A percentile compares a stretch with the other conserved stretches of the same genome.
These are phyloP conservation scores for Quercus rubra DNA, from an alignment of 306 rosid species.

Conservation along the genomic window DNA sequence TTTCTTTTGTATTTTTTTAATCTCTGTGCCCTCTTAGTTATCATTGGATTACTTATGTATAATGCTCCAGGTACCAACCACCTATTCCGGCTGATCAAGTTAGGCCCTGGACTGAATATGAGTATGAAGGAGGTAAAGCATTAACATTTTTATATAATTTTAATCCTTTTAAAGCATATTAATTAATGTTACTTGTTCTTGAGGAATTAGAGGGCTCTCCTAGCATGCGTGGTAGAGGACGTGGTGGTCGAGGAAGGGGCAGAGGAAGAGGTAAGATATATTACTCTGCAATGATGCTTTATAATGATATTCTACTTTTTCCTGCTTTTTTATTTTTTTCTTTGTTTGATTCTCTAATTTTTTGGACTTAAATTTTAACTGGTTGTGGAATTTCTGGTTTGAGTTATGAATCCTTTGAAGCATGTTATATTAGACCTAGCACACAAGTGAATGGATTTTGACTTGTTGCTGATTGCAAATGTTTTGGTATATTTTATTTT, in stretches of 20 bases:
- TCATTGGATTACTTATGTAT: not conserved
- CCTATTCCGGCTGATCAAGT: conserved; percentile 27
- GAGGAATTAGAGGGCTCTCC: conserved; percentile 12
- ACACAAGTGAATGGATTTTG: not conserved
- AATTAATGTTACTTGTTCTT: not conserved
- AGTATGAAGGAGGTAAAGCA: conserved; percentile 18
- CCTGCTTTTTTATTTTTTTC: not conserved
- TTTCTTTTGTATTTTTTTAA: not conserved
- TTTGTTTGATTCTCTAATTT: not conserved
- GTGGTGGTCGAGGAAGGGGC: conserved; percentile 26
- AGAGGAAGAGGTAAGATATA: conserved; percentile 12
- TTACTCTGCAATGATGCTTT: not conserved
- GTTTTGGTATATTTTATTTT: not conserved
- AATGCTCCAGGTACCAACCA: conserved; percentile 13
- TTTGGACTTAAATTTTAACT: not conserved
- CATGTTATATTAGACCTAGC: not conserved
- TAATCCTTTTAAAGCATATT: not conserved
- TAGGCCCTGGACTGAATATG: conserved; percentile 25
- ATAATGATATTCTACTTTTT: not conserved
- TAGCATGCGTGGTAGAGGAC: conserved; percentile 19
- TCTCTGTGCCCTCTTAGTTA: not conserved
- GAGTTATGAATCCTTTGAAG: not conserved
- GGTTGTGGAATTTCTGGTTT: not conserved
- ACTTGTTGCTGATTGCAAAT: not conserved
- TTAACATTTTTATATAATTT: not conserved